A percentile compares a stretch with the other conserved stretches of the same genome.
These are phyloP conservation scores for Dioscorea zingiberensis DNA, from an alignment of 106 monocot genomes.

Conservation along the genomic window DNA sequence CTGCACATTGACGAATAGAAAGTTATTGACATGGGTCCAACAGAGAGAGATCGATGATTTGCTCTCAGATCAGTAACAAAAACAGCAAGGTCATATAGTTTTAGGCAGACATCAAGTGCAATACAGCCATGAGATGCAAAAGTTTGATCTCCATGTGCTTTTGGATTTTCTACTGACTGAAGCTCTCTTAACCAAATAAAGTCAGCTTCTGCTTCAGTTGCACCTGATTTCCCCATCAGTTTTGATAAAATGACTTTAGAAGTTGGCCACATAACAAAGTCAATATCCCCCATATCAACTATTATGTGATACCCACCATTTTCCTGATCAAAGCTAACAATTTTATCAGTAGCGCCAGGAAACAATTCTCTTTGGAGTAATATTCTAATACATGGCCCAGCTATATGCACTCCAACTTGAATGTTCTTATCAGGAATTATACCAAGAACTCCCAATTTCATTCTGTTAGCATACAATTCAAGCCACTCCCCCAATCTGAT, in stretches of 20 bases:
- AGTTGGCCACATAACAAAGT: conserved; percentile 44
- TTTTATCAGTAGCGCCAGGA: not conserved
- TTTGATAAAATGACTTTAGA: conserved; percentile 24
- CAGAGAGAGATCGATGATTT: conserved; percentile 27
- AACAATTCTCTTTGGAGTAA: conserved; percentile 6
- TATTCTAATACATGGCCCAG: conserved; percentile 41
- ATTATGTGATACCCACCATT: conserved; percentile 15
- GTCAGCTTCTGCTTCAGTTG: conserved; percentile 7
- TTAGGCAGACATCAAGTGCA: conserved; percentile 41
- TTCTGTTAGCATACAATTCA: conserved; percentile 18
- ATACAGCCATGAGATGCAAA: conserved; percentile 23
- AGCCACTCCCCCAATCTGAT: conserved; percentile 19
- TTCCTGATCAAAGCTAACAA: conserved; percentile 8
- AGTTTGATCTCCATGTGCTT: conserved; percentile 17
- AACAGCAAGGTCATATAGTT: conserved; percentile 20
- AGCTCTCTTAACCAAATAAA: conserved; percentile 48
- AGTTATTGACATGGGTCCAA: conserved; percentile 40
- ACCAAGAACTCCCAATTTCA: conserved; percentile 26
- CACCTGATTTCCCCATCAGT: conserved; percentile 3
- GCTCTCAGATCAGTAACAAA: conserved; percentile 24
- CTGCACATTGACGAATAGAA: conserved; percentile 51
- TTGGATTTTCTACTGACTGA: conserved; percentile 14
- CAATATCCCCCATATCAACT: conserved; percentile 41
- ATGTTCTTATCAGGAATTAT: conserved; percentile 44
- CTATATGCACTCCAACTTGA: conserved; percentile 34